Evolutionary conservation across 495 filamentous ascomycete species (phyloP).

Genomic region (Bombardia bombarda): DNA sequence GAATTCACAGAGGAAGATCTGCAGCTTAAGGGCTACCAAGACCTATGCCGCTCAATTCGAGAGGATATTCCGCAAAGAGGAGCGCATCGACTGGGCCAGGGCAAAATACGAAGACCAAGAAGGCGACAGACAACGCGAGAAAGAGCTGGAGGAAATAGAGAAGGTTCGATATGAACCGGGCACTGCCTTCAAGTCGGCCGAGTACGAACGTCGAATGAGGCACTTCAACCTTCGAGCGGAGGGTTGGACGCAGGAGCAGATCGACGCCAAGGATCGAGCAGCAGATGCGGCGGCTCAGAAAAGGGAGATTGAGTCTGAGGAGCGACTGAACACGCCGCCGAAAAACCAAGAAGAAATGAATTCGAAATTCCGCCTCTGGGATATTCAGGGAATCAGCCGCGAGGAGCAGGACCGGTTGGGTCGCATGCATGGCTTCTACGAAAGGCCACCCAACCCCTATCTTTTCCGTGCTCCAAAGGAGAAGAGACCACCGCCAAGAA

Average conservation of each 20-base stretch:
- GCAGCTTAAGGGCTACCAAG: conserved; percentile 18
- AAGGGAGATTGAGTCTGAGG: background rate
- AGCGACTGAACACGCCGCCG: background rate
- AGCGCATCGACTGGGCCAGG: background rate
- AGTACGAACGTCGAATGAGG: conserved; percentile 3
- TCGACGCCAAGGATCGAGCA: conserved; percentile 6
- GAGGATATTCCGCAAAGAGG: conserved; percentile 6
- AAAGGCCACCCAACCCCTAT: too few relatives aligned
- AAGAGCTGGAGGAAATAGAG: conserved; percentile 8
- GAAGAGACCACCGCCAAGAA: too few relatives aligned
- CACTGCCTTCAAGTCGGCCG: background rate
- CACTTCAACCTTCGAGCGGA: conserved; percentile 6
- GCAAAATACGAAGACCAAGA: conserved; percentile 1
- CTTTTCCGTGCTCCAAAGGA: too few relatives aligned
- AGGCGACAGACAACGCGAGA: conserved; percentile 5
- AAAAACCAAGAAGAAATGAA: too few relatives aligned
- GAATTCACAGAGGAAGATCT: conserved; percentile 3
- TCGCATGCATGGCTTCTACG: too few relatives aligned
- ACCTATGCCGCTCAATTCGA: conserved; percentile 16
- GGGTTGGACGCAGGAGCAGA: conserved; percentile 8
- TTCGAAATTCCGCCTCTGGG: too few relatives aligned
- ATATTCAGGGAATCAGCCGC: background rate
- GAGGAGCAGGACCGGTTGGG: background rate
- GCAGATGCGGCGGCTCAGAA: background rate
- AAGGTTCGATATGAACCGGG: conserved; percentile 1